phyloP scores from a whole-genome alignment of 345 rosid genomes.

The Eucalyptus grandis region DNA sequence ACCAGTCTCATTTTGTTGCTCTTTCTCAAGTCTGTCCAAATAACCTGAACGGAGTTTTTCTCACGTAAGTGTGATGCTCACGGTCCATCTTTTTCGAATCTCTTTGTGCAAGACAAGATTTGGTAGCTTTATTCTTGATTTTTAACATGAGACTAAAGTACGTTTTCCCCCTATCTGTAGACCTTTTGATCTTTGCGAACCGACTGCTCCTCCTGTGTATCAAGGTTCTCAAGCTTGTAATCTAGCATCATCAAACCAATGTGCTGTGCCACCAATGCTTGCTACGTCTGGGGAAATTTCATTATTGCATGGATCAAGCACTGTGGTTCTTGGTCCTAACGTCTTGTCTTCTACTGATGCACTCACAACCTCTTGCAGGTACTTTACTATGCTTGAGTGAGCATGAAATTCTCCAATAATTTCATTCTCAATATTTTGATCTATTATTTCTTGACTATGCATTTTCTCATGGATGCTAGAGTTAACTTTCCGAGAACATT shows the following conservation, averaged over 20 bases:
- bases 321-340: slow-evolving; percentile 42
- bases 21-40: slow-evolving; percentile 81
- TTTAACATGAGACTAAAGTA: neutral
- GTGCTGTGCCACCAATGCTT: slow-evolving; percentile 45
- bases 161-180: slow-evolving; percentile 20
- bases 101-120: neutral
- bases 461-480: slow-evolving; percentile 58
- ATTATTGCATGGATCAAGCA: slow-evolving; percentile 50
- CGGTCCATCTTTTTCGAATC: neutral
- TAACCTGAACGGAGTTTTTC: slow-evolving; percentile 60
- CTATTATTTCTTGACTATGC: neutral
- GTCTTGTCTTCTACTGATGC: slow-evolving; percentile 43
- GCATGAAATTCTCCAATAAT: neutral
- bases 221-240: slow-evolving; percentile 49
- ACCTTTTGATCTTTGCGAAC: slow-evolving; percentile 93
- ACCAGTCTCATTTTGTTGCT: slow-evolving; percentile 73
- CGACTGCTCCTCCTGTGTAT: slow-evolving; percentile 33
- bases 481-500: slow-evolving; percentile 48
- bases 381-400: neutral
- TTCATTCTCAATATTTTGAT: neutral
- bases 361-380: slow-evolving; percentile 48
- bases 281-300: slow-evolving; percentile 48
- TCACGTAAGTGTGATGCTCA: slow-evolving; percentile 45
- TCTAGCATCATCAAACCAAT: slow-evolving; percentile 52
- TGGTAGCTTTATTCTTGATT: neutral